Conservation (phyloP, 805 yeast genomes). For the Hemisphaericaspora nanyangensis region DNA sequence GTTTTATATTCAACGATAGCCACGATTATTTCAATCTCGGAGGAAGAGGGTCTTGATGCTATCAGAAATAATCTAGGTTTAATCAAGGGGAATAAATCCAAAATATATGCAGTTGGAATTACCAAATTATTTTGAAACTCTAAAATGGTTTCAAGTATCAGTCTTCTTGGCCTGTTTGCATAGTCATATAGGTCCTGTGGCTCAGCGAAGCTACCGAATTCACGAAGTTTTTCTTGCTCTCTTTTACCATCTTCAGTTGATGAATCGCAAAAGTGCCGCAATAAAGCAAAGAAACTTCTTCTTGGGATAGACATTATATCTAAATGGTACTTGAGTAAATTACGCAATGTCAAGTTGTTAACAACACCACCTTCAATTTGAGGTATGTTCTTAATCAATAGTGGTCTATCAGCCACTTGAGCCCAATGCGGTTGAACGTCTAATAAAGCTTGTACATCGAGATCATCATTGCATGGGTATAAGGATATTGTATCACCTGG, state of each 20-base stretch:
- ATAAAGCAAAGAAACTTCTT: constrained; percentile 69
- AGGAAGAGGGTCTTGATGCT: constrained; percentile 53
- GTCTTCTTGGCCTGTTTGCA: constrained; percentile 89
- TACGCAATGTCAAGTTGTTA: constrained; percentile 60
- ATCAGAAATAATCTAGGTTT: constrained; percentile 84
- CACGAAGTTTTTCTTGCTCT: constrained; percentile 71
- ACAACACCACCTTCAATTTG: constrained; percentile 59
- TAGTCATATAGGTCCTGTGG: constrained; percentile 83
- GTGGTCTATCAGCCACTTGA: constrained; percentile 60
- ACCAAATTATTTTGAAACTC: constrained; percentile 72
- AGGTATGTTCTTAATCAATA: constrained; percentile 33
- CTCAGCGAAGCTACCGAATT: constrained; percentile 68
- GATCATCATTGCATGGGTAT: constrained; percentile 67
- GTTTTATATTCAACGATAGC: constrained; percentile 89
- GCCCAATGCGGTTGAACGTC: constrained; percentile 68
- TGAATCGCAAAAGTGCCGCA: constrained; percentile 61
- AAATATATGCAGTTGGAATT: constrained; percentile 70
- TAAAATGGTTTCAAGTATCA: constrained; percentile 73
- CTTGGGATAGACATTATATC: constrained; percentile 83
- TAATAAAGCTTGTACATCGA: constrained; percentile 61
- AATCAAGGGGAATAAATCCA: constrained; percentile 75
- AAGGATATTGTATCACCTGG: constrained; percentile 85
- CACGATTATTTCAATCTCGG: constrained; percentile 60
- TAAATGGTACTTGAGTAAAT: constrained; percentile 70
- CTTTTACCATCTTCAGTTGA: constrained; percentile 57